Conservation (phyloP, 345 rosid species). For the Pugionium dolabratum region DNA sequence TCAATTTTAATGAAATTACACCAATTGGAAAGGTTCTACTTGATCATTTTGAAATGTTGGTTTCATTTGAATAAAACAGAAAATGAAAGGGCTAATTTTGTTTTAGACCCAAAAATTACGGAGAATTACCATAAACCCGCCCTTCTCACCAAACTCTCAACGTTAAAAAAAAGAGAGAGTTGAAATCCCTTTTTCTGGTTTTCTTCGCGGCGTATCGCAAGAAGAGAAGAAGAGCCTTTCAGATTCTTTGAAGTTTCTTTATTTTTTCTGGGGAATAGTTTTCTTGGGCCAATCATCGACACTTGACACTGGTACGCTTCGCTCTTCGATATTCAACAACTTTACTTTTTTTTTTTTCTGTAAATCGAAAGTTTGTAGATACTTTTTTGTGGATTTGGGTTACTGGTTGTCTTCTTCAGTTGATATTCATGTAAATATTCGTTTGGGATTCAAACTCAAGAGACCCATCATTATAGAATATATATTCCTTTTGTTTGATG, state of each 20-base stretch:
- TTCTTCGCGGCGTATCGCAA: conserved; percentile 28
- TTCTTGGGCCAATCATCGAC: conserved; percentile 15
- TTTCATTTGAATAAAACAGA: background rate
- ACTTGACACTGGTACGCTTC: conserved; percentile 33
- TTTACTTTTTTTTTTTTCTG: conserved; percentile 11
- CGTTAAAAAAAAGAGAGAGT: conserved; percentile 34
- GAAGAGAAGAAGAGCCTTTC: conserved; percentile 1
- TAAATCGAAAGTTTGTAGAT: background rate
- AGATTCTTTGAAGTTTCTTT: conserved; percentile 7
- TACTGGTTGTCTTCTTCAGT: background rate
- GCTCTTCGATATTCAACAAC: conserved; percentile 1
- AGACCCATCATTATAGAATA: background rate
- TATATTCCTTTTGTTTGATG: conserved; percentile 9
- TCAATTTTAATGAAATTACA: background rate
- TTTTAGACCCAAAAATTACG: conserved; percentile 33
- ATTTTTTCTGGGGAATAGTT: background rate
- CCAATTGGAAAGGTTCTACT: background rate
- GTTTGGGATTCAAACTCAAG: background rate
- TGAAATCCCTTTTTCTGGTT: conserved; percentile 8
- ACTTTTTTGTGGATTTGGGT: conserved; percentile 12
- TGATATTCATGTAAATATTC: background rate
- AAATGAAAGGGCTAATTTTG: conserved; percentile 14
- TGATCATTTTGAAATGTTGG: background rate
- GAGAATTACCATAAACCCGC: conserved; percentile 39
- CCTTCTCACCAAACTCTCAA: conserved; percentile 36